Evolutionary conservation across 225 moss, liverwort and hornwort species (phyloP).

Genomic region (Pseudisothecium myosuroides): DNA sequence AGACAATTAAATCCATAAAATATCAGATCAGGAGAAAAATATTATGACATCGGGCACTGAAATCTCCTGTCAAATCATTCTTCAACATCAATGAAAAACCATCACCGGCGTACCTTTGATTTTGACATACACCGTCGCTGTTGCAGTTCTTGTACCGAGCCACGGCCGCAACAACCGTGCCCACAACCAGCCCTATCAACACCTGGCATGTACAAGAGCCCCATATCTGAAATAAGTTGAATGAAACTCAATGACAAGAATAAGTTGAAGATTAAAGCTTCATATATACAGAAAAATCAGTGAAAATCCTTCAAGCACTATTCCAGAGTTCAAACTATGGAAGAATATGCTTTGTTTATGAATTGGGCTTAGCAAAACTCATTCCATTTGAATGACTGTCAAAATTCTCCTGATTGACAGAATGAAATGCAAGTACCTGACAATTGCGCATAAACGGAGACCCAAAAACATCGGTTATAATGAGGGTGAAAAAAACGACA

Average conservation of each 20-base stretch:
- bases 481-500: slow-evolving; percentile 43
- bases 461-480: slow-evolving; percentile 46
- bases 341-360: neutral
- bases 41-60: neutral
- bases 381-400: neutral
- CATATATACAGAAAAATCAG: neutral
- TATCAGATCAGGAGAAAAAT: neutral
- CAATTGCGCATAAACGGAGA: slow-evolving; percentile 56
- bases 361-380: neutral
- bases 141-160: slow-evolving; percentile 7
- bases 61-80: neutral
- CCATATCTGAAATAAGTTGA: neutral
- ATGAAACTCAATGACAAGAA: neutral
- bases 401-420: neutral
- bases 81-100: neutral
- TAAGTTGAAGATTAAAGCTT: neutral
- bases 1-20: neutral
- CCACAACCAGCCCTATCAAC: slow-evolving; percentile 42
- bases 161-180: slow-evolving; percentile 38
- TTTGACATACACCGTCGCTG: slow-evolving; percentile 9
- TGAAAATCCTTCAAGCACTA: neutral
- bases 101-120: neutral
- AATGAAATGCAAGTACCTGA: slow-evolving; percentile 22
- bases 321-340: neutral
- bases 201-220: slow-evolving; percentile 12